phyloP scores from a whole-genome alignment of 1,284 basidiomycete genomes.

The Ceratorhiza oryzae-sativae region DNA sequence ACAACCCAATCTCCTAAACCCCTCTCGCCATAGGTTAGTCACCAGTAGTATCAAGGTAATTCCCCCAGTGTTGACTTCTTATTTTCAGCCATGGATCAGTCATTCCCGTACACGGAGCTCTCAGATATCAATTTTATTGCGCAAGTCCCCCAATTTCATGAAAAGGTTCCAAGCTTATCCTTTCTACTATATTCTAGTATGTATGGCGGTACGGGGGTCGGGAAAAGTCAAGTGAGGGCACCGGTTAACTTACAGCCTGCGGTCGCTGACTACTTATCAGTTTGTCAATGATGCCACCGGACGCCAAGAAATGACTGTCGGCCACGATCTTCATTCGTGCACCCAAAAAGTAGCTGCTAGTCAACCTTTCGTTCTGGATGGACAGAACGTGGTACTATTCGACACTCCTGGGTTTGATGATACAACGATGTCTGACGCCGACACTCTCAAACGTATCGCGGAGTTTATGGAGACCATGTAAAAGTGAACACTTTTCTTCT shows the following conservation, averaged over 20 bases:
- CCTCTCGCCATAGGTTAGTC: no score
- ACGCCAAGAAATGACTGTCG: constrained; percentile 32
- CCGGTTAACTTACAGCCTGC: background rate
- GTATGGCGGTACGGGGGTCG: constrained; percentile 31
- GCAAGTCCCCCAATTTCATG: background rate
- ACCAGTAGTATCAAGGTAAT: no score
- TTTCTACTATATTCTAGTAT: background rate
- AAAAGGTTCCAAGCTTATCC: background rate
- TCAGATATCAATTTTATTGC: constrained; percentile 16
- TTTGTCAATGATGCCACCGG: constrained; percentile 42
- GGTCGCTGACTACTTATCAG: background rate
- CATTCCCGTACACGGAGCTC: background rate
- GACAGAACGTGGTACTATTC: constrained; percentile 43
- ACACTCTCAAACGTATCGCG: constrained; percentile 36
- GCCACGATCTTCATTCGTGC: constrained; percentile 25
- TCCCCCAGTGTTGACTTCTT: no score
- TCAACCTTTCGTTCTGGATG: constrained; percentile 41
- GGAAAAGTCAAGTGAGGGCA: constrained; percentile 12
- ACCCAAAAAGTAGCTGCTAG: constrained; percentile 13
- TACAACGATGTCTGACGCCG: constrained; percentile 35
- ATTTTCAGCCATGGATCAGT: background rate
- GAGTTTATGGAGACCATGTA: constrained; percentile 35
- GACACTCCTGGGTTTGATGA: constrained; percentile 43
- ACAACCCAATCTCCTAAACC: no score
- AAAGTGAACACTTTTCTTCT: background rate